A percentile compares a stretch with the other conserved stretches of the same genome.
Conservation (phyloP, 495 filamentous ascomycete genomes). For the Staphylotrichum longicolle region DNA sequence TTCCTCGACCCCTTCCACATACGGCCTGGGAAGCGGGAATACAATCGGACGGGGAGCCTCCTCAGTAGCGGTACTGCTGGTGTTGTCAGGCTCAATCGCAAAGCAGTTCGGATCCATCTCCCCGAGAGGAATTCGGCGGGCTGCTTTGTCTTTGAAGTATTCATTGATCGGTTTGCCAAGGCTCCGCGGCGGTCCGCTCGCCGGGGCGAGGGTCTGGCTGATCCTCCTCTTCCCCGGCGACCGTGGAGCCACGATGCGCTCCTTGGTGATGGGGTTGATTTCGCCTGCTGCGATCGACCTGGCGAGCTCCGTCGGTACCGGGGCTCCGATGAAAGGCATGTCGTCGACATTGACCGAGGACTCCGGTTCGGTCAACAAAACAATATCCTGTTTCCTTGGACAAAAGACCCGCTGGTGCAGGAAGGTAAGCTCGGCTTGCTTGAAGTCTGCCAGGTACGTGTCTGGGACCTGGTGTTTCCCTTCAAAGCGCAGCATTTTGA, state of each 20-base stretch:
- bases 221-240: slow-evolving; percentile 43
- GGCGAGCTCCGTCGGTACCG: slow-evolving; percentile 67
- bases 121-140: slow-evolving; percentile 69
- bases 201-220: slow-evolving; percentile 32
- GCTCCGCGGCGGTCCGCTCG: slow-evolving; percentile 31
- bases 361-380: slow-evolving; percentile 66
- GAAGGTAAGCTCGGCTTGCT: slow-evolving; percentile 87
- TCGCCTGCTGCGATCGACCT: slow-evolving; percentile 77
- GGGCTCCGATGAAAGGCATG: slow-evolving; percentile 75
- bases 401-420: slow-evolving; percentile 93
- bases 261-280: slow-evolving; percentile 84
- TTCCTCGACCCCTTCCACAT: slow-evolving; percentile 35
- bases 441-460: slow-evolving; percentile 74
- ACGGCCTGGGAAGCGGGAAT: slow-evolving; percentile 50
- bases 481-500: slow-evolving; percentile 81
- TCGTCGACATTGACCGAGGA: slow-evolving; percentile 58
- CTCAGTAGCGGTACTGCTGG: slow-evolving; percentile 20
- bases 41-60: slow-evolving; percentile 41
- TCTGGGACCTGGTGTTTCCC: slow-evolving; percentile 75
- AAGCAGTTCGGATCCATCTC: slow-evolving; percentile 88
- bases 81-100: slow-evolving; percentile 34
- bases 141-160: slow-evolving; percentile 63
- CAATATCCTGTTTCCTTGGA: slow-evolving; percentile 63
- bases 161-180: slow-evolving; percentile 67
- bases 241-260: slow-evolving; percentile 52